Evolutionary conservation across 768 basidiomycete species (phyloP), one percentile per base, ranked within the genome.

Genomic region (Lentinula detonsa): DNA sequence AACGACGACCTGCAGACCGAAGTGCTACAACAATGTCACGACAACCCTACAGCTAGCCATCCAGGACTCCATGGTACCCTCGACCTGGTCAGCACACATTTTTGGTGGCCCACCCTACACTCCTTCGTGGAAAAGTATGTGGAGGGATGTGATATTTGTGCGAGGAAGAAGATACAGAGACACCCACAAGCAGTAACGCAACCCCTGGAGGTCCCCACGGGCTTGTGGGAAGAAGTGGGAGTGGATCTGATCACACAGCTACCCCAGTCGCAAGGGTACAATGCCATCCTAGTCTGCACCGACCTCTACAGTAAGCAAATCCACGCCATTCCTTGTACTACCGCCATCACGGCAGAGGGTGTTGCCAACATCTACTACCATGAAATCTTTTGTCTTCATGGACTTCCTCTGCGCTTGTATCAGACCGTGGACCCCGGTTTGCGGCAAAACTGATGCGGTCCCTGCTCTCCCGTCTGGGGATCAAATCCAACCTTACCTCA

Each of bases 71-170:
- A 21, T 21, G 21, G 21, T 21, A 21, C 21, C 21, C 21, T 21
- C 21, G 1, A 21, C 21, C 21, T 21, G 21, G 21, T 21, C 21
- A 21, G 21, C 21, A 21, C 21, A 21, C 21, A 21, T 21, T 21
- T 21, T 21, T 21, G 21, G 21, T 21, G 21, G 21, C 68, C 69
- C 3, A 23, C n/a, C 4, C 63, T 70, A 53, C 8, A 33, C 3
- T n/a, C 42, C n/a, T 66, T 68, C 60, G 61, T 75, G 21, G 23
- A 57, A 2, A 57, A 65, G n/a, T 75, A 72, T 54, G 65, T 76
- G 4, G 5, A 45, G 0, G 59, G 64, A 5, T 76, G 75, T 58
- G 62, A 70, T 0, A 61, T 16, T 3, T 70, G 68, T 40, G 65
- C 66, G 23, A 31, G 51, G 6, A 28, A 28, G 5, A 69, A 21